Evolutionary conservation across 345 rosid genomes (phyloP), one percentile per base, ranked within the genome.

Genomic region (Microthlaspi erraticum): DNA sequence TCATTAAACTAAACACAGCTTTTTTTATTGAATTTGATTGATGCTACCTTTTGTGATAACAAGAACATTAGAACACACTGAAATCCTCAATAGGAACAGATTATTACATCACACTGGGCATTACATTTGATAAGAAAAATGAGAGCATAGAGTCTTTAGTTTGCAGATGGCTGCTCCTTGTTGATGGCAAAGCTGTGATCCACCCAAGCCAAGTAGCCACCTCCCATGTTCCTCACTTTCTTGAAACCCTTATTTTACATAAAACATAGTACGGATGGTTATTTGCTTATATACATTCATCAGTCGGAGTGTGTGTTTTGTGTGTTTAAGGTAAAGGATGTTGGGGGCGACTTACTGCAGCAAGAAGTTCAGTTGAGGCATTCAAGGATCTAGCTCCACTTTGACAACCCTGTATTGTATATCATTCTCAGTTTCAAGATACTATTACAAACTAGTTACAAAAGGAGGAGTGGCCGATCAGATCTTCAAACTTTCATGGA

Each of bases 311-410:
- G n/a, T 2, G 62, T 10, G 7, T 39, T 0, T 64, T 39, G 5
- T 49, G 12, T 38, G 9, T 8, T 52, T 41, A 13, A 18, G 12
- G 5, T 11, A 18, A 18, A 57, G 44, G 11, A 51, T 13, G 8
- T n/a, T 52, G 56, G 43, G 34, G 39, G 39, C 0, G 11, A 60
- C 95, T 84, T 83, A 93, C 96, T 31, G 80, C 85, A 33, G 60
- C 52, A 31, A 83, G 72, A 73, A 91, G 92, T 76, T 87, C 96
- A 66, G 74, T 36, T 23, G 88, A 70, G 43, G 97, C 97, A 29
- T 75, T 59, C 33, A 84, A 70, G 55, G 98, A 93, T 77, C 98
- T 86, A 55, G 81, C 94, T 69, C 97, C 97, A 76, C 96, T 86
- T 68, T 85, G 93, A 76, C 98, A 93, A 48, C 96, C 93, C 96